Evolutionary conservation across 164 flowering plant species (phyloP), one percentile per base, ranked within the genome.

Genomic region (Warburgia ugandensis): DNA sequence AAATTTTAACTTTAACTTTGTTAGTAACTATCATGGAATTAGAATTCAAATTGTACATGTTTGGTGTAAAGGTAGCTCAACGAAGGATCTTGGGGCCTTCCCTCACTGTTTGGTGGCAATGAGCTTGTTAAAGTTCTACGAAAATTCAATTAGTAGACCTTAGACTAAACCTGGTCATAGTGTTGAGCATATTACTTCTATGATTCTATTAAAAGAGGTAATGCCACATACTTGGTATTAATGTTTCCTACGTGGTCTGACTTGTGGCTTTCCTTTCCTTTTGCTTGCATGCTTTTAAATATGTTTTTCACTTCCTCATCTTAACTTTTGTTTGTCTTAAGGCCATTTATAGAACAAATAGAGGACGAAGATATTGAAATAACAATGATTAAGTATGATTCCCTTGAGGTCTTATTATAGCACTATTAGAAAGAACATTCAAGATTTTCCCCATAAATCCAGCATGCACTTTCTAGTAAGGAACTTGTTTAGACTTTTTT

Each of bases 391-490:
- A 79, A 73, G 54, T 37, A n/a, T n/a, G n/a, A n/a, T 76, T 50
- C 71, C 76, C 28, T 37, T 78, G 55, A 57, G 54, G 17, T 78
- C 84, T 0, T 78, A 78, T 42, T 74, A 63, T 61, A 73, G 68
- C 50, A 74, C 76, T 63, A 79, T 73, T 22, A 57, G 76, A 43
- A 73, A 70, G 50, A 71, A 68, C 55, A 62, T 72, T 29, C 56
- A 78, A 58, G 81, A 78, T 55, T 66, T 42, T 10, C 77, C 76
- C 36, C 84, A 77, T 16, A 78, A 78, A 62, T 71, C 76, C 16
- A 72, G 72, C 35, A 78, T 78, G 84, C 77, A 76, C 59, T 74
- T 76, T 54, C 61, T 76, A 79, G 83, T 78, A 60, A 23, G 60
- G 5, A 27, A 20, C 29, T 54, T 20, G 19, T 27, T 25, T 51